Percentiles rank a stretch among this genome's conserved stretches.
Conservation (phyloP, 805 yeast genomes). For the Candida endomychidarum region DNA sequence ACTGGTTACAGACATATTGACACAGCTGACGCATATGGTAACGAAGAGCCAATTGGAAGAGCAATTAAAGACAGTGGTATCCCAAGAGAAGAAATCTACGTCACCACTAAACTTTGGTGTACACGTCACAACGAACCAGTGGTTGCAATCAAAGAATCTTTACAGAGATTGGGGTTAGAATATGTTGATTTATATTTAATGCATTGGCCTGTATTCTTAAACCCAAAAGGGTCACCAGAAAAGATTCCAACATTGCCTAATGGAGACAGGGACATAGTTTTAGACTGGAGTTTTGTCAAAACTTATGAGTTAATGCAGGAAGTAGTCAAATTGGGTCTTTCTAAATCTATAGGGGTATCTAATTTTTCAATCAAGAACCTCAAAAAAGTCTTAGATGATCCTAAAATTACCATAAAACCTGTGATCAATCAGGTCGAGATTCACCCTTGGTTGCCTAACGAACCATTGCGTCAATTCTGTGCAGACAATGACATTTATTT, state of each 20-base stretch:
- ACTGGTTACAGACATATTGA: constrained; percentile 76
- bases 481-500: constrained; percentile 53
- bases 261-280: constrained; percentile 34
- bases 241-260: constrained; percentile 34
- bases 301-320: constrained; percentile 60
- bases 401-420: constrained; percentile 27
- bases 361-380: constrained; percentile 55
- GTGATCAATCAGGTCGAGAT: constrained; percentile 35
- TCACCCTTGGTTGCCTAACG: constrained; percentile 58
- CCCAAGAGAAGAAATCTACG: constrained; percentile 62
- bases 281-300: constrained; percentile 45
- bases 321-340: constrained; percentile 48
- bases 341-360: constrained; percentile 74
- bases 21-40: constrained; percentile 67
- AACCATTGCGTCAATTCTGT: constrained; percentile 55
- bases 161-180: constrained; percentile 63
- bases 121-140: constrained; percentile 52
- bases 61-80: constrained; percentile 57
- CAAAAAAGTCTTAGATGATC: constrained; percentile 38
- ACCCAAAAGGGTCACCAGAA: constrained; percentile 34
- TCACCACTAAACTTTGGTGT: constrained; percentile 72
- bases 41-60: constrained; percentile 64
- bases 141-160: constrained; percentile 55
- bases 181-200: constrained; percentile 77
- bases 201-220: constrained; percentile 71